Conservation (phyloP, 257 asterid genomes). For the Gentiana macrophylla region DNA sequence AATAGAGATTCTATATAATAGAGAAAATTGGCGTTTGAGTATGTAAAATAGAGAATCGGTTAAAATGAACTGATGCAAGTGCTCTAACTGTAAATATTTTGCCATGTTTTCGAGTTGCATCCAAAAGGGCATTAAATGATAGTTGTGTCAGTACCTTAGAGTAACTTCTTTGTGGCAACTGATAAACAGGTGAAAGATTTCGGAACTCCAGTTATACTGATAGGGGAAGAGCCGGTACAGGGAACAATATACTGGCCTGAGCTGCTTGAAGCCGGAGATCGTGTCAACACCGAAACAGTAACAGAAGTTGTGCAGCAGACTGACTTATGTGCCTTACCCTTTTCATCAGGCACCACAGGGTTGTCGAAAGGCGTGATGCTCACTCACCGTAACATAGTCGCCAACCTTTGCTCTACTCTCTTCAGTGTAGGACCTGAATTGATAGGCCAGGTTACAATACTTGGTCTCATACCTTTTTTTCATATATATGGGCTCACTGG, state of each 20-base stretch:
- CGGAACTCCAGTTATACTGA: conserved; percentile 63
- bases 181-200: conserved; percentile 63
- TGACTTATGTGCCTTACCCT: conserved; percentile 88
- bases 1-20: too few relatives aligned
- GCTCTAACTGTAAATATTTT: not conserved
- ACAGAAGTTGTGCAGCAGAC: conserved; percentile 45
- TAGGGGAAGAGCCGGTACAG: conserved; percentile 55
- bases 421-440: conserved; percentile 78
- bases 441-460: conserved; percentile 59
- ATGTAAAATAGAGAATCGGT: too few relatives aligned
- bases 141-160: not conserved
- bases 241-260: conserved; percentile 75
- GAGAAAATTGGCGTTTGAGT: too few relatives aligned
- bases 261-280: conserved; percentile 73
- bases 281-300: conserved; percentile 36
- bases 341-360: conserved; percentile 96
- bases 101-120: too few relatives aligned
- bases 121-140: not conserved
- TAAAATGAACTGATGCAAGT: not conserved
- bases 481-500: conserved; percentile 92
- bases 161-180: not conserved
- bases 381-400: conserved; percentile 71
- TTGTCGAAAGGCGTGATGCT: conserved; percentile 93
- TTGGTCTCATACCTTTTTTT: conserved; percentile 80
- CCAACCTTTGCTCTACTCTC: conserved; percentile 79